Conservation (phyloP, 768 basidiomycete genomes). For the Agaricus sinodeliciosus region DNA sequence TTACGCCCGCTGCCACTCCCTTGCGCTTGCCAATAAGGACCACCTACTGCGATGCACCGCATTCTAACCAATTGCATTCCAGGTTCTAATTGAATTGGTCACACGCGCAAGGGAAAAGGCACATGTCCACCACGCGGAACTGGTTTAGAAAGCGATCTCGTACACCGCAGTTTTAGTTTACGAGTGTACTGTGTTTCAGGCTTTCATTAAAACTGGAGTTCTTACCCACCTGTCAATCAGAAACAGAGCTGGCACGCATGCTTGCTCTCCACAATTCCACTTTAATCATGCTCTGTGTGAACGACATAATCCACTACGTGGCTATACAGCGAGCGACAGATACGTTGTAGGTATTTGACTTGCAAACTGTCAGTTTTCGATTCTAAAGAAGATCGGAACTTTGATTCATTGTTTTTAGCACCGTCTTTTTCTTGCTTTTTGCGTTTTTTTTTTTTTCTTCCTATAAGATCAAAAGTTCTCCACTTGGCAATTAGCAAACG, state of each 20-base stretch:
- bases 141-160: background rate
- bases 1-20: too few relatives aligned
- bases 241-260: background rate
- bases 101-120: background rate
- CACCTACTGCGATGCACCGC: background rate
- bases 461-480: too few relatives aligned
- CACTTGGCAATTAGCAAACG: too few relatives aligned
- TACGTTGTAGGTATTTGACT: background rate
- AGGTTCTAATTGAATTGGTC: background rate
- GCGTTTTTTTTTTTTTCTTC: too few relatives aligned
- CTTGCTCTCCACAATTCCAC: background rate
- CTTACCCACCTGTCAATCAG: conserved; percentile 8
- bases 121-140: background rate
- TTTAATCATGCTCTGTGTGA: background rate
- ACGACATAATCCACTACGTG: background rate
- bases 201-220: conserved; percentile 6
- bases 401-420: too few relatives aligned
- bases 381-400: background rate
- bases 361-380: background rate
- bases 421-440: too few relatives aligned
- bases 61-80: background rate
- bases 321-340: background rate
- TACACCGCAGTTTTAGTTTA: background rate
- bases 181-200: background rate
- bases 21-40: too few relatives aligned